Evolutionary conservation across 2,329 filamentous ascomycete genomes (phyloP).

Genomic region (Anisogramma anomala): DNA sequence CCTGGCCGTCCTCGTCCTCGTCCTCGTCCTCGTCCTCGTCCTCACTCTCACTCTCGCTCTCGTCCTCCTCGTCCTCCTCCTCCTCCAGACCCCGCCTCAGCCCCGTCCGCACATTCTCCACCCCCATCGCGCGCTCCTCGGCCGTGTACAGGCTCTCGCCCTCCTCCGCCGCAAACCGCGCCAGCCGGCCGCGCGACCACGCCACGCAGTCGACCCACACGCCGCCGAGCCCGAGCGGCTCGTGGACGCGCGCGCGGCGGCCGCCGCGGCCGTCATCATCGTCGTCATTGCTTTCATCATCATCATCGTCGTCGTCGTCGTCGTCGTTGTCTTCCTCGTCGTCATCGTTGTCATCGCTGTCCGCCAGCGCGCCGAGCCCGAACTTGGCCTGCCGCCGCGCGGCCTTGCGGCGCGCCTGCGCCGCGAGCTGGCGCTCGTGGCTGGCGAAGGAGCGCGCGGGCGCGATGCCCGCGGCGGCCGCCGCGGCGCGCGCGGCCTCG

Average conservation of each 20-base stretch:
- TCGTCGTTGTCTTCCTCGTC: constrained; percentile 20
- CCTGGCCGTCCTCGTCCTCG: constrained; percentile 38
- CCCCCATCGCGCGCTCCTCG: constrained; percentile 54
- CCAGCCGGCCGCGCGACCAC: constrained; percentile 23
- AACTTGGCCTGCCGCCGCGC: constrained; percentile 23
- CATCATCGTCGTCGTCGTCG: constrained; percentile 28
- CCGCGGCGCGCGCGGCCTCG: constrained; percentile 45
- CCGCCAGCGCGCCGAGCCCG: constrained; percentile 21
- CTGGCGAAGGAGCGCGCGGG: constrained; percentile 18
- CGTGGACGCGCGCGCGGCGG: constrained; percentile 27
- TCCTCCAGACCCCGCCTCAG: constrained; percentile 44
- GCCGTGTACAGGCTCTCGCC: constrained; percentile 58
- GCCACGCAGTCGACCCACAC: constrained; percentile 27
- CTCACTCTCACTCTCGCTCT: constrained; percentile 43
- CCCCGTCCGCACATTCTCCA: constrained; percentile 62
- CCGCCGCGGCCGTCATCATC: constrained; percentile 24
- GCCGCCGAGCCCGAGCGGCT: constrained; percentile 25
- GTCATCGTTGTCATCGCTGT: too few relatives aligned
- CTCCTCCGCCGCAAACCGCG: constrained; percentile 31
- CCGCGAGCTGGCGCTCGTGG: constrained; percentile 43
- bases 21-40: constrained; percentile 50
- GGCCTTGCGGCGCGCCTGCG: constrained; percentile 20
- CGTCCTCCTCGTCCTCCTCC: constrained; percentile 42
- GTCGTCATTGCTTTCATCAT: constrained; percentile 18
- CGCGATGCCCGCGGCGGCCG: constrained; percentile 23